phyloP scores from a whole-genome alignment of 306 rosid species.

The Medicago arabica region DNA sequence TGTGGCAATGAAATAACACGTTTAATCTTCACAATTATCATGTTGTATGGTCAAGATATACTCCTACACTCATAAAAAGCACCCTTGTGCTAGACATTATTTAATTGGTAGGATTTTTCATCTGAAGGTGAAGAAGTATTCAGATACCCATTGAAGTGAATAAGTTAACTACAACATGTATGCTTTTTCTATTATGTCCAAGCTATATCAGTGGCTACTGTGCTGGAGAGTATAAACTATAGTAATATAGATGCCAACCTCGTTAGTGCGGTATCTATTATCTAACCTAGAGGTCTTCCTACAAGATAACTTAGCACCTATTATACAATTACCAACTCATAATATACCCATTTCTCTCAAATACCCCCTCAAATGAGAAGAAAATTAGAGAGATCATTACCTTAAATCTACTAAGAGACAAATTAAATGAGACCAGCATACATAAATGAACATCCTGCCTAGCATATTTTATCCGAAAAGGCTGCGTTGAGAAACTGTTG shows the following conservation, averaged over 20 bases:
- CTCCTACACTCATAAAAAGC: too few relatives aligned
- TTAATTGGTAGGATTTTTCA: too few relatives aligned
- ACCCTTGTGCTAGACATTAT: too few relatives aligned
- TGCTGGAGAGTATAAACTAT: not conserved
- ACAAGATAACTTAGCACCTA: slow-evolving; percentile 3
- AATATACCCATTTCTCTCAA: slow-evolving; percentile 3
- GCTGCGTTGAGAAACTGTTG: slow-evolving; percentile 88
- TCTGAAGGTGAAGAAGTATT: too few relatives aligned
- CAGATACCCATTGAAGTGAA: too few relatives aligned
- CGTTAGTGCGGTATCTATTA: not conserved
- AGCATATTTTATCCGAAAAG: slow-evolving; percentile 88
- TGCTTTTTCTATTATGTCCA: too few relatives aligned
- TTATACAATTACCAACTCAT: slow-evolving; percentile 12
- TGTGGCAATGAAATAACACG: too few relatives aligned
- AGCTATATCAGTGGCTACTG: too few relatives aligned
- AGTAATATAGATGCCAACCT: not conserved
- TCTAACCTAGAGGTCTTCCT: not conserved
- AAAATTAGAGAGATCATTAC: slow-evolving; percentile 53
- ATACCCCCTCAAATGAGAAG: not conserved
- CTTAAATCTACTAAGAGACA: slow-evolving; percentile 59
- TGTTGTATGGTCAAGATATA: too few relatives aligned
- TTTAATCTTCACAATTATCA: too few relatives aligned
- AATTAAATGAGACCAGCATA: slow-evolving; percentile 77
- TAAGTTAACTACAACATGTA: too few relatives aligned
- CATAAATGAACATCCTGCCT: slow-evolving; percentile 86